These are phyloP conservation scores for Solanum virginianum DNA, from an alignment of 257 asterid genomes.

Conservation along the genomic window DNA sequence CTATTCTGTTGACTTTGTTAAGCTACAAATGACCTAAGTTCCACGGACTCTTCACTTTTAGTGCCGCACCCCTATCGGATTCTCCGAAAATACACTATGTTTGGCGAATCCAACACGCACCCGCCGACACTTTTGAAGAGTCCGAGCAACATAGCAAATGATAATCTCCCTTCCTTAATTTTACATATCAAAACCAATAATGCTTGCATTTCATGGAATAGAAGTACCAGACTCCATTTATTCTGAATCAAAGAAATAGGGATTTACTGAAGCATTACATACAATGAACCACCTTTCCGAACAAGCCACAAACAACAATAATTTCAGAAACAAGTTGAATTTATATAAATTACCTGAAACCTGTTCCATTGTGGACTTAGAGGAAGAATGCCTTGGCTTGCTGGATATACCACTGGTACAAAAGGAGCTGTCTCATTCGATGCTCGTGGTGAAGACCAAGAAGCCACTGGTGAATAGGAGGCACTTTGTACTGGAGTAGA, in stretches of 20 bases:
- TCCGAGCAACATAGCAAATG: too few species aligned
- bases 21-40: not conserved
- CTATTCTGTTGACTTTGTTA: not conserved
- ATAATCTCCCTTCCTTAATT: not conserved
- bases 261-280: not conserved
- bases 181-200: not conserved
- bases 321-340: not conserved
- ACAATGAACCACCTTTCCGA: not conserved
- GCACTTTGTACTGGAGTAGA: conserved; percentile 33
- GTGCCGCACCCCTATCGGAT: too few species aligned
- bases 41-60: too few species aligned
- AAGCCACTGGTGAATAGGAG: conserved; percentile 30
- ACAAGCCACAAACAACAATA: not conserved
- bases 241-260: not conserved
- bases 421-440: conserved; percentile 29
- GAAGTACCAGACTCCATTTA: not conserved
- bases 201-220: not conserved
- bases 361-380: conserved; percentile 60
- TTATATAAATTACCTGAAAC: conserved; percentile 40
- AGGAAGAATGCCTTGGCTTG: conserved; percentile 29
- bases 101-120: too few species aligned
- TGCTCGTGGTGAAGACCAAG: conserved; percentile 63
- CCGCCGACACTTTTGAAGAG: too few species aligned
- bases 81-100: too few species aligned
- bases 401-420: conserved; percentile 35